Evolutionary conservation across 129 eudicot genomes (phyloP).

Genomic region (Flaveria trinervia): DNA sequence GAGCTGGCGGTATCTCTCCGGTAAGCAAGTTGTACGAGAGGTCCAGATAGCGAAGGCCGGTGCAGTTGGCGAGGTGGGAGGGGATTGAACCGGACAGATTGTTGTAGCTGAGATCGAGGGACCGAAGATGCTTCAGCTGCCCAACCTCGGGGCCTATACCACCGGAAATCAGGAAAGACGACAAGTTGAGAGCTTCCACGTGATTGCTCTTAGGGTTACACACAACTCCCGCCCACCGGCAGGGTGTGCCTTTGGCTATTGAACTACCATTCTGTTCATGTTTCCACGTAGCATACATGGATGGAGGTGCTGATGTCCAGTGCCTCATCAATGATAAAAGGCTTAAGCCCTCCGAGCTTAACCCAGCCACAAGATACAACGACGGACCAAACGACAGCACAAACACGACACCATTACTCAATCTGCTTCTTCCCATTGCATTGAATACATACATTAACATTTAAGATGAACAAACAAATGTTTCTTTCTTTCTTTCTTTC

Average conservation of each 20-base stretch:
- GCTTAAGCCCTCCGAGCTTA: constrained; percentile 59
- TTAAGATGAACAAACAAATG: too few relatives aligned
- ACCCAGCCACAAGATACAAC: constrained; percentile 22
- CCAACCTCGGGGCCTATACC: constrained; percentile 54
- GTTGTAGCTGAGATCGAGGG: constrained; percentile 53
- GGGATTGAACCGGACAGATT: constrained; percentile 57
- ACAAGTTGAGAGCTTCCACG: constrained; percentile 50
- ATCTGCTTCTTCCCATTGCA: too few relatives aligned
- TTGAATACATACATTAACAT: too few relatives aligned
- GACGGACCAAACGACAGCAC: not conserved
- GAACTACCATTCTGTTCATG: constrained; percentile 40
- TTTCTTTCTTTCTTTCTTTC: too few relatives aligned
- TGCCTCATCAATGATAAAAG: constrained; percentile 50
- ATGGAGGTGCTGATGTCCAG: constrained; percentile 56
- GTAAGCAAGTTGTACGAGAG: constrained; percentile 39
- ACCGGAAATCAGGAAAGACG: constrained; percentile 57
- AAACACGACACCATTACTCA: too few relatives aligned
- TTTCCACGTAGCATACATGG: constrained; percentile 64
- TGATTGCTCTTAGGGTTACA: constrained; percentile 36
- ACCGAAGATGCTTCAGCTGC: constrained; percentile 37
- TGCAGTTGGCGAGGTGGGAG: constrained; percentile 47
- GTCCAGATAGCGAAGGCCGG: constrained; percentile 48
- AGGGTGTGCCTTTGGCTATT: constrained; percentile 45
- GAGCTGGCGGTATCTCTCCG: constrained; percentile 48
- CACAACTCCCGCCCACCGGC: constrained; percentile 84